Percentiles rank a stretch among this genome's conserved stretches.
Evolutionary conservation across 2,329 filamentous ascomycete genomes (phyloP).

Genomic region (Dryadomyces quercivorus): DNA sequence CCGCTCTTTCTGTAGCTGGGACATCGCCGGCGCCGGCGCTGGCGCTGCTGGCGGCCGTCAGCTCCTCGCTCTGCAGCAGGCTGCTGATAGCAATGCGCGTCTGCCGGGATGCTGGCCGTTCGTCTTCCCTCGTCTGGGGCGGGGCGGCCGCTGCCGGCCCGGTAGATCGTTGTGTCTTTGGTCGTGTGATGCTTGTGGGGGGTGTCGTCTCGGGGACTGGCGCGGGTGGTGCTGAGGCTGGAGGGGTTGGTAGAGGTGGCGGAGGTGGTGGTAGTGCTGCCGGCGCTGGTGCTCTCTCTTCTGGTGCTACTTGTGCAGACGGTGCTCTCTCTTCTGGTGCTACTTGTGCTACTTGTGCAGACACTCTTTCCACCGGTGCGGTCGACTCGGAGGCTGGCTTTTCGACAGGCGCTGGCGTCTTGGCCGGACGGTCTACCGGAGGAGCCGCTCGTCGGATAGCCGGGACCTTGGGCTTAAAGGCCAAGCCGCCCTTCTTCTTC

Average conservation of each 20-base stretch:
- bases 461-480: slow-evolving; percentile 61
- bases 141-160: not conserved
- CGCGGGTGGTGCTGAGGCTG: not conserved
- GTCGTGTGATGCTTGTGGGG: not conserved
- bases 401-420: not conserved
- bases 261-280: not conserved
- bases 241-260: not conserved
- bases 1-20: not conserved
- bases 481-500: slow-evolving; percentile 52
- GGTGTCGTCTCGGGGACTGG: not conserved
- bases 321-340: not conserved
- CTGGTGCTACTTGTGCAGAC: not conserved
- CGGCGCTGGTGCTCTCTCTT: not conserved
- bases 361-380: not conserved
- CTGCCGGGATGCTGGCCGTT: not conserved
- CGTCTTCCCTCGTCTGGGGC: not conserved
- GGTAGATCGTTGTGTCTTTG: not conserved
- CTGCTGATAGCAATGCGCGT: slow-evolving; percentile 10
- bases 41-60: not conserved
- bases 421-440: slow-evolving; percentile 17
- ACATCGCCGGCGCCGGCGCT: not conserved
- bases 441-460: slow-evolving; percentile 36
- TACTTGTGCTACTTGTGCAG: not conserved
- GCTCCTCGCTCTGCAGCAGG: slow-evolving; percentile 2
- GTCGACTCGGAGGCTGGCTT: too few species aligned